Base-by-base conservation (phyloP, 106 monocot genomes). In the Acanthochlamys bracteata region DNA sequence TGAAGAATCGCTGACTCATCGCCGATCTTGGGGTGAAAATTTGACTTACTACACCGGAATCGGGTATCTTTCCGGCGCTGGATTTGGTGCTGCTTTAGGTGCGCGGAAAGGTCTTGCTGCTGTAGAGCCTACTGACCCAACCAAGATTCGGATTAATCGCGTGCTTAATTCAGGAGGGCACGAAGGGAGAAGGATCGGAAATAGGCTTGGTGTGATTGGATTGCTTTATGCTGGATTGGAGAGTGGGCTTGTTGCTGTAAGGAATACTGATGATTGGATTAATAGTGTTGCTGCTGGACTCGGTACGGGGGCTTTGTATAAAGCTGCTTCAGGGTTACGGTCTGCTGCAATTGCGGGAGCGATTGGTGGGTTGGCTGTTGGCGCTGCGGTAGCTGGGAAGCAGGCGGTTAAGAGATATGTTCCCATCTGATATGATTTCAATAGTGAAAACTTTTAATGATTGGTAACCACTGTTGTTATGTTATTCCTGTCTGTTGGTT, bases 41-140 rank as follows among this genome's bases (percentile, higher is more conserved):
- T 80, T 90, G 70, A 90, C 90, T 49, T 83, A 78, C 75, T 90
- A 70, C 78, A 86, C 86, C n/a, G 90, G 86, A 9, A 24, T 76
- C 60, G 90, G 83, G 6, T 91, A 86, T 71, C 83, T 91, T 61
- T 23, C 54, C 24, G 86, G 90, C 25, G 76, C 88, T 24, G 55
- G 52, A 20, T 47, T 55, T 14, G 89, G 89, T 6, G 81, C 79
- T 22, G 53, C 79, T 15, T 55, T 74, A 56, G 93, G 93, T 10
- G 71, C 85, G 14, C 65, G 46, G 25, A 66, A 66, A 4, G 89
- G 72, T 42, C 21, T 80, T 42, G 42, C 12, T 8, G 62, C 85
- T n/a, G 65, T 76, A 33, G 93, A 93, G 55, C 61, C 66, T 0
- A 85, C 83, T 2, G 93, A 93, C 47, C 69, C 85, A 2, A 0